Evolutionary conservation across 352 stramenopile species (phyloP).

Genomic region (Globisporangium iwayamae): DNA sequence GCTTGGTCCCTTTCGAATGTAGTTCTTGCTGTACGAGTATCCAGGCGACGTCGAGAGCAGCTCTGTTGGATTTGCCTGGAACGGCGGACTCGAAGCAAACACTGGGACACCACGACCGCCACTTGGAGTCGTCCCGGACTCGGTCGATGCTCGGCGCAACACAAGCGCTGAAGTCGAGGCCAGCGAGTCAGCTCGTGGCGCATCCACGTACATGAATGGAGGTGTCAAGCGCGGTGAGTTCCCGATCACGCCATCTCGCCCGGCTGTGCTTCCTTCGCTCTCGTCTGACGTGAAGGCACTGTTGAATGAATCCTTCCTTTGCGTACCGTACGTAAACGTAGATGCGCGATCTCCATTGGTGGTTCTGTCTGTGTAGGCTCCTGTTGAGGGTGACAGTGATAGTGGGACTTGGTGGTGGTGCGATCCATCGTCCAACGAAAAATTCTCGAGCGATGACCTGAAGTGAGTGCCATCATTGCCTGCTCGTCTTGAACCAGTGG

Average conservation of each 20-base stretch:
- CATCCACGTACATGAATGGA: slow-evolving; percentile 26
- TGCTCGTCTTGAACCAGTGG: slow-evolving; percentile 14
- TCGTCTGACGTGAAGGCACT: slow-evolving; percentile 36
- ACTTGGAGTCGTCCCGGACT: slow-evolving; percentile 9
- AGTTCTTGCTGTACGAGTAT: slow-evolving; percentile 75
- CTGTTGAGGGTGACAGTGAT: slow-evolving; percentile 14
- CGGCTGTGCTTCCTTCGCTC: slow-evolving; percentile 4
- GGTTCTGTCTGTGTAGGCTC: slow-evolving; percentile 6
- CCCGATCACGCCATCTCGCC: slow-evolving; percentile 7
- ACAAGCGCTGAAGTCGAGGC: slow-evolving; percentile 22
- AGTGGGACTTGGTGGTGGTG: slow-evolving; percentile 10
- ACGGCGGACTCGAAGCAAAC: slow-evolving; percentile 53
- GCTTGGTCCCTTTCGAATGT: slow-evolving; percentile 37
- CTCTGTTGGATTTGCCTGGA: slow-evolving; percentile 64
- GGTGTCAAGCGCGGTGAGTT: slow-evolving; percentile 32
- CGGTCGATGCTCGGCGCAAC: slow-evolving; percentile 12
- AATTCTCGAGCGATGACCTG: slow-evolving; percentile 58
- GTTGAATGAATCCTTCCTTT: slow-evolving; percentile 42
- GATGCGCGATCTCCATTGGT: background rate
- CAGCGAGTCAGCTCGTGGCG: background rate
- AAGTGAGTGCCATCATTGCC: slow-evolving; percentile 29
- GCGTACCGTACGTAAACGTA: slow-evolving; percentile 17
- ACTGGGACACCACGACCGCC: slow-evolving; percentile 21
- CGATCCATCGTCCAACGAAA: slow-evolving; percentile 43
- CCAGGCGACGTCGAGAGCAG: slow-evolving; percentile 68